These are phyloP conservation scores for Suillus subalutaceus DNA, from an alignment of 768 basidiomycete genomes.

Conservation along the genomic window DNA sequence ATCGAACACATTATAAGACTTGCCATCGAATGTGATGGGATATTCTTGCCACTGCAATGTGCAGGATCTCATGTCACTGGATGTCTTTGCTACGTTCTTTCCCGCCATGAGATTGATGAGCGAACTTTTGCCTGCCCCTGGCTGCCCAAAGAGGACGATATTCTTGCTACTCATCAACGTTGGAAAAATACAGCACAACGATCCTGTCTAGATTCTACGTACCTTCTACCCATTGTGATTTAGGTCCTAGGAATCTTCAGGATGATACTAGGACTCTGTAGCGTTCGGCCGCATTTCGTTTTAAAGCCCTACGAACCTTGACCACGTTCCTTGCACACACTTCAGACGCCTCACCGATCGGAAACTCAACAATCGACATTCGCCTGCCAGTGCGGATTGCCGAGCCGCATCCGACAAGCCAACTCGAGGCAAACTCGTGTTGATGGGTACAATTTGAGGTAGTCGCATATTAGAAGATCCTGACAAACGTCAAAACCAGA, in stretches of 20 bases:
- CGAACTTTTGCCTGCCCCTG: too few relatives aligned
- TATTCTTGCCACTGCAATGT: too few relatives aligned
- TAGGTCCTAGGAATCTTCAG: background rate
- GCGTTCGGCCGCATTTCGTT: background rate
- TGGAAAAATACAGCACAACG: background rate
- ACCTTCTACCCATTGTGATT: background rate
- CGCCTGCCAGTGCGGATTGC: background rate
- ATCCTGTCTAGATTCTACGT: background rate
- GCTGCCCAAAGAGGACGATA: too few relatives aligned
- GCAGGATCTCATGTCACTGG: too few relatives aligned
- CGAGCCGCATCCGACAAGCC: background rate
- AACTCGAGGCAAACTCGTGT: constrained; percentile 1
- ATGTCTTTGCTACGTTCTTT: too few relatives aligned
- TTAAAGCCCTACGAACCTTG: background rate
- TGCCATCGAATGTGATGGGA: too few relatives aligned
- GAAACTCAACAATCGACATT: background rate
- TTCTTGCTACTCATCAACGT: background rate
- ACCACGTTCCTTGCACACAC: background rate
- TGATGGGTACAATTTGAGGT: background rate
- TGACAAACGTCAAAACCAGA: too few relatives aligned
- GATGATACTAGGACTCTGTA: background rate
- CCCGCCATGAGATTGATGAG: too few relatives aligned
- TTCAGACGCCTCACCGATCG: too few relatives aligned
- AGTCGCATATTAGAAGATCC: too few relatives aligned
- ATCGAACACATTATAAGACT: too few relatives aligned